A percentile compares a stretch with the other conserved stretches of the same genome.
Evolutionary conservation across 208 protist genomes (phyloP).

Genomic region (Borovskyia barvae): DNA sequence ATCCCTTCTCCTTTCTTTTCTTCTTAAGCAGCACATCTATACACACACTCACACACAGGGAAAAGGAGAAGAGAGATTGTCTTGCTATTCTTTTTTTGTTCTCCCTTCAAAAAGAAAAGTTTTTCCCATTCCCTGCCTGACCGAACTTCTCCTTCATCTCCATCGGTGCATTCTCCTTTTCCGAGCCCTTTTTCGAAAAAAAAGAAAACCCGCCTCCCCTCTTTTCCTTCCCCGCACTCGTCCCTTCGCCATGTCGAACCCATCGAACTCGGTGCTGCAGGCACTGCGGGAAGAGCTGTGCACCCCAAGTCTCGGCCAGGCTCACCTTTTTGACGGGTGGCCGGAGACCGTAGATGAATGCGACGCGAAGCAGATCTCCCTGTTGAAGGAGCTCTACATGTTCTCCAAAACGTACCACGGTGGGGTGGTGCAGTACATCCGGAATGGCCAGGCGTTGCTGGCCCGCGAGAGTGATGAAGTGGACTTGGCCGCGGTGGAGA

Average conservation of each 20-base stretch:
- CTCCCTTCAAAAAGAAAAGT: background rate
- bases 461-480: constrained; percentile 9
- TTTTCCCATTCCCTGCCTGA: background rate
- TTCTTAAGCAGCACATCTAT: background rate
- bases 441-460: constrained; percentile 75
- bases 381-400: constrained; percentile 56
- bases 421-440: constrained; percentile 80
- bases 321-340: constrained; percentile 70
- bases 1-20: no score
- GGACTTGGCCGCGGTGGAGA: constrained; percentile 40
- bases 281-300: constrained; percentile 52
- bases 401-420: constrained; percentile 64
- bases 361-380: constrained; percentile 33
- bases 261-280: constrained; percentile 39
- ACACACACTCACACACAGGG: background rate
- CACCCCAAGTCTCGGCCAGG: constrained; percentile 42
- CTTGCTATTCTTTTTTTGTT: background rate
- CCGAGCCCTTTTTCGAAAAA: constrained; percentile 10
- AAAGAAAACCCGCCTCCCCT: background rate
- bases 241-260: constrained; percentile 24
- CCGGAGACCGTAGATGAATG: constrained; percentile 33
- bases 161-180: background rate
- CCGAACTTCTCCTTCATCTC: background rate
- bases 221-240: no score
- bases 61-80: background rate